These are phyloP conservation scores for Cynanchum wilfordii DNA, from an alignment of 257 asterid genomes.

Conservation along the genomic window DNA sequence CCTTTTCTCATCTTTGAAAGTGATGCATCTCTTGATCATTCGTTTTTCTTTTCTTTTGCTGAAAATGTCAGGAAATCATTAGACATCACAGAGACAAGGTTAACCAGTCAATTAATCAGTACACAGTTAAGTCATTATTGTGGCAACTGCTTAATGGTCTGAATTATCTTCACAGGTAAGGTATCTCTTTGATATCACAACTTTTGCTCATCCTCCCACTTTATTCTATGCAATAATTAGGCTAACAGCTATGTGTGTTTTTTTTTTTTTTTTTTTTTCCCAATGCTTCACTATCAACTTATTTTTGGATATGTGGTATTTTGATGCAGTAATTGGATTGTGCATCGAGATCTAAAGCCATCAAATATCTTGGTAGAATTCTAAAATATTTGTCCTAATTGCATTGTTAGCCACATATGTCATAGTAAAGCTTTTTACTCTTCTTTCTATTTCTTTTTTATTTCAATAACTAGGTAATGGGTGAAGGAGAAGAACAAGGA, in stretches of 20 bases:
- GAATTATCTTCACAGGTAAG: slow-evolving; percentile 90
- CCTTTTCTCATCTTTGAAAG: background rate
- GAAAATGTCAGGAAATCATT: slow-evolving; percentile 69
- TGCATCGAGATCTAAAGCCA: slow-evolving; percentile 97
- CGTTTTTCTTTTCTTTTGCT: slow-evolving; percentile 14
- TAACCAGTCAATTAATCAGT: slow-evolving; percentile 72
- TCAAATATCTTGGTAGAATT: slow-evolving; percentile 82
- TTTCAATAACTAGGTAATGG: slow-evolving; percentile 71
- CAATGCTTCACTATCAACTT: slow-evolving; percentile 1
- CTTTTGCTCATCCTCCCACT: background rate
- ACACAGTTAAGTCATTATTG: slow-evolving; percentile 76
- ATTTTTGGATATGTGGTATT: slow-evolving; percentile 14
- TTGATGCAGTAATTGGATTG: slow-evolving; percentile 89
- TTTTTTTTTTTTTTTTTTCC: background rate
- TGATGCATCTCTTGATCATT: background rate
- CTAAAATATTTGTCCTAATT: background rate
- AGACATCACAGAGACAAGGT: slow-evolving; percentile 98
- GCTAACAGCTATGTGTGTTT: background rate
- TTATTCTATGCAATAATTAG: background rate
- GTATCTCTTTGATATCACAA: slow-evolving; percentile 1
- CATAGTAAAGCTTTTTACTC: slow-evolving; percentile 13
- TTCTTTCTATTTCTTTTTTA: slow-evolving; percentile 16
- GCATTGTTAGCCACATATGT: background rate
- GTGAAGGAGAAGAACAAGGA: slow-evolving; percentile 97
- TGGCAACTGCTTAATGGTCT: slow-evolving; percentile 99